Conservation (phyloP, 805 yeast species). For the Zygosaccharomyces pseudorouxii region DNA sequence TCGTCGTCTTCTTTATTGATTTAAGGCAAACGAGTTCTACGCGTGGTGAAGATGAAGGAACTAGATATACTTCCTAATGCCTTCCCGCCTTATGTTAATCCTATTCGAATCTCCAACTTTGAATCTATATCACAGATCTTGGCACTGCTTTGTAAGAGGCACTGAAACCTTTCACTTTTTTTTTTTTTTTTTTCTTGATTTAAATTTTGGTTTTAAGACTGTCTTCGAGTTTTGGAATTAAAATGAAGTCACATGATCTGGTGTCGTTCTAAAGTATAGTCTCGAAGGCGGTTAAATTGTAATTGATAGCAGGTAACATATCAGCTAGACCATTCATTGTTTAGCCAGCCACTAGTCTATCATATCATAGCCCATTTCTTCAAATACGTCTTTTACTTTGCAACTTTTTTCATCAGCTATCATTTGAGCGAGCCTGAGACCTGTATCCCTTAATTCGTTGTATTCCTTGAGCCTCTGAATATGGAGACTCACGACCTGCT, state of each 20-base stretch:
- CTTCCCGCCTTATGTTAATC: background rate
- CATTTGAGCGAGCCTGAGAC: slow-evolving; percentile 50
- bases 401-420: slow-evolving; percentile 56
- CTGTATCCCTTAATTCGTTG: slow-evolving; percentile 60
- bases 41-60: slow-evolving; percentile 1
- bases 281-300: background rate
- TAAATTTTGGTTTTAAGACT: background rate
- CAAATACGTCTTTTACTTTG: slow-evolving; percentile 44
- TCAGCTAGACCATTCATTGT: no score
- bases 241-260: background rate
- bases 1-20: background rate
- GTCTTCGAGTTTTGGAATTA: background rate
- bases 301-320: no score
- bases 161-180: background rate
- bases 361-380: slow-evolving; percentile 45
- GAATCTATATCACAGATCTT: background rate
- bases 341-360: slow-evolving; percentile 12
- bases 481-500: slow-evolving; percentile 46
- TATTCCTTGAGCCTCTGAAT: slow-evolving; percentile 50
- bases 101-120: background rate
- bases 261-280: background rate
- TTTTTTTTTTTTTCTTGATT: background rate
- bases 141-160: background rate
- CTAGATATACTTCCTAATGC: background rate
- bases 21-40: background rate